A percentile compares a stretch with the other conserved stretches of the same genome.
phyloP scores from a whole-genome alignment of 345 rosid genomes.

The Erysimum cheiranthoides region DNA sequence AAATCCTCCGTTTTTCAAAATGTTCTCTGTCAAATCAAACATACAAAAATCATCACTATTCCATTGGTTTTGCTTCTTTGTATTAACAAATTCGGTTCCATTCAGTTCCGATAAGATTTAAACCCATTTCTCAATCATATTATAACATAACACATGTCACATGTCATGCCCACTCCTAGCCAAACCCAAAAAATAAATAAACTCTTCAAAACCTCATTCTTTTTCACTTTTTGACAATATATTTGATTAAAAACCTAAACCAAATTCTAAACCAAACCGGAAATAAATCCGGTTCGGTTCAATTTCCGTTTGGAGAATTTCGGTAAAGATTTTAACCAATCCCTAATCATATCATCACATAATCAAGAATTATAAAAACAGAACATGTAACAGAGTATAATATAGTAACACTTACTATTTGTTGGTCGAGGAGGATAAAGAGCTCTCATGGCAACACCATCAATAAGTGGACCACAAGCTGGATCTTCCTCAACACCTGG shows the following conservation, averaged over 20 bases:
- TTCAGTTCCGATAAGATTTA: too few relatives aligned
- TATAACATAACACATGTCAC: neutral
- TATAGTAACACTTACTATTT: conserved; percentile 49
- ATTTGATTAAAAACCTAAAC: neutral
- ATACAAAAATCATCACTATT: neutral
- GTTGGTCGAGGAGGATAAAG: conserved; percentile 66
- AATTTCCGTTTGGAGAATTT: neutral
- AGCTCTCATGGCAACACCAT: conserved; percentile 68
- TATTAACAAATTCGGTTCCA: too few relatives aligned
- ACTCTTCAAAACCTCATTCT: too few relatives aligned
- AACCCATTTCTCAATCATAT: neutral
- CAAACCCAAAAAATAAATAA: neutral
- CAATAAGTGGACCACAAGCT: conserved; percentile 88
- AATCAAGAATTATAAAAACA: neutral
- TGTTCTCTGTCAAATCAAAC: conserved; percentile 55
- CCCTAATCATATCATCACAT: conserved; percentile 6
- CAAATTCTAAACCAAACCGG: neutral
- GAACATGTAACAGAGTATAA: neutral
- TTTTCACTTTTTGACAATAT: neutral
- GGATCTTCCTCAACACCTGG: conserved; percentile 88
- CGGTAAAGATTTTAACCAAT: neutral
- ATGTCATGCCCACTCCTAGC: neutral
- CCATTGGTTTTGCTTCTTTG: neutral
- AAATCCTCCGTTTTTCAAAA: conserved; percentile 74
- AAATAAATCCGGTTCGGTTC: neutral